These are phyloP conservation scores for Penicillium coprophilum DNA, from an alignment of 495 filamentous ascomycete genomes.

Conservation along the genomic window DNA sequence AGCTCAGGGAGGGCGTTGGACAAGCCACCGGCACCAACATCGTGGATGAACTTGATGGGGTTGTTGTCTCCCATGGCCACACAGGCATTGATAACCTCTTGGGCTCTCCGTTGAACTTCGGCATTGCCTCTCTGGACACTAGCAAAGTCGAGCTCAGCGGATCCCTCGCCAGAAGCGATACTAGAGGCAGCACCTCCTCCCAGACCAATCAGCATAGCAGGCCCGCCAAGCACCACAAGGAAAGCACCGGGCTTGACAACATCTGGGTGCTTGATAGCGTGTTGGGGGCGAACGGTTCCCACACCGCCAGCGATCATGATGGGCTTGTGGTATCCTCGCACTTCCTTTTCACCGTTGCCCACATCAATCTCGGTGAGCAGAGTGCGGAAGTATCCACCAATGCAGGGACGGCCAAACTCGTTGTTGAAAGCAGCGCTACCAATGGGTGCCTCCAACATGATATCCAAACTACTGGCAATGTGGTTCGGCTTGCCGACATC, in stretches of 20 bases:
- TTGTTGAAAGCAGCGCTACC: slow-evolving; percentile 96
- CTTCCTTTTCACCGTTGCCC: slow-evolving; percentile 62
- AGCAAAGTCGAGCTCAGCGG: slow-evolving; percentile 89
- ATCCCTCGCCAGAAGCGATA: slow-evolving; percentile 82
- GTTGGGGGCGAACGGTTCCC: slow-evolving; percentile 90
- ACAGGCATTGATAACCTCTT: slow-evolving; percentile 96
- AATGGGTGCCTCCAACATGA: slow-evolving; percentile 96
- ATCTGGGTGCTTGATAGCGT: slow-evolving; percentile 77
- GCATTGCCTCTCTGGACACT: slow-evolving; percentile 92
- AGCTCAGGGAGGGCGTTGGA: slow-evolving; percentile 93
- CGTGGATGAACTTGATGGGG: slow-evolving; percentile 94
- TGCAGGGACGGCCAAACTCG: slow-evolving; percentile 93
- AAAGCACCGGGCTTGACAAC: slow-evolving; percentile 80
- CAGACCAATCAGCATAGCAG: slow-evolving; percentile 95
- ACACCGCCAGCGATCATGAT: slow-evolving; percentile 98
- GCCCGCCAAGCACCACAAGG: slow-evolving; percentile 89
- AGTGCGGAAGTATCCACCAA: slow-evolving; percentile 86
- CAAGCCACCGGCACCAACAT: slow-evolving; percentile 92
- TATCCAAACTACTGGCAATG: slow-evolving; percentile 88
- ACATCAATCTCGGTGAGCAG: slow-evolving; percentile 66
- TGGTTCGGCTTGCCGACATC: slow-evolving; percentile 88
- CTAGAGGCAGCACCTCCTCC: slow-evolving; percentile 94
- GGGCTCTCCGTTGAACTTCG: slow-evolving; percentile 90
- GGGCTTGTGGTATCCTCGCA: slow-evolving; percentile 94
- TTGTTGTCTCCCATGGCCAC: slow-evolving; percentile 76